Conservation (phyloP, 306 rosid genomes). For the Heteromeles arbutifolia region DNA sequence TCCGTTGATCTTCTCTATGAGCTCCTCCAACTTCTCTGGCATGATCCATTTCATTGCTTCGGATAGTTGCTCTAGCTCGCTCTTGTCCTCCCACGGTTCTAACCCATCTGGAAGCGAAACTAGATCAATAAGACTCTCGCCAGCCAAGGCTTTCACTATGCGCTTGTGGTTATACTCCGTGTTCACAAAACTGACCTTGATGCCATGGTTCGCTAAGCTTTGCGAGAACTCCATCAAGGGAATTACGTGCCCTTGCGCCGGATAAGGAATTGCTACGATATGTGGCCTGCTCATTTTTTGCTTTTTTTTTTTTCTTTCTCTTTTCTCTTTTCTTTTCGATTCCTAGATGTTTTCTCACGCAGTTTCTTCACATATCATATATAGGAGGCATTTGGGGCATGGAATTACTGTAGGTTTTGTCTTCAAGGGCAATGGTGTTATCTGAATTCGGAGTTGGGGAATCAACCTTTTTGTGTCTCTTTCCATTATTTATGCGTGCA, state of each 20-base stretch:
- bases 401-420: background rate
- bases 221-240: slow-evolving; percentile 55
- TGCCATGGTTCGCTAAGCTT: slow-evolving; percentile 38
- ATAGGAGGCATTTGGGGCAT: background rate
- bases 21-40: slow-evolving; percentile 42
- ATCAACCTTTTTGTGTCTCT: background rate
- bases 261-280: slow-evolving; percentile 50
- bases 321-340: background rate
- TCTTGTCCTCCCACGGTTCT: slow-evolving; percentile 30
- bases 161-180: slow-evolving; percentile 26
- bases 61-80: slow-evolving; percentile 18
- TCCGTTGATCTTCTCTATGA: slow-evolving; percentile 31
- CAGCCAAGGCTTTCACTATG: slow-evolving; percentile 26
- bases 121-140: slow-evolving; percentile 5
- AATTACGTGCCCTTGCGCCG: slow-evolving; percentile 77
- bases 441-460: background rate
- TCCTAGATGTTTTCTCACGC: background rate
- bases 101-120: slow-evolving; percentile 50
- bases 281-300: slow-evolving; percentile 34
- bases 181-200: slow-evolving; percentile 51
- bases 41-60: slow-evolving; percentile 20
- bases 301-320: background rate
- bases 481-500: too few relatives aligned
- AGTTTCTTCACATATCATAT: background rate
- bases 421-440: background rate